A percentile compares a stretch with the other conserved stretches of the same genome.
Evolutionary conservation across 1,284 basidiomycete species (phyloP).

Genomic region (Sparassis latifolia): DNA sequence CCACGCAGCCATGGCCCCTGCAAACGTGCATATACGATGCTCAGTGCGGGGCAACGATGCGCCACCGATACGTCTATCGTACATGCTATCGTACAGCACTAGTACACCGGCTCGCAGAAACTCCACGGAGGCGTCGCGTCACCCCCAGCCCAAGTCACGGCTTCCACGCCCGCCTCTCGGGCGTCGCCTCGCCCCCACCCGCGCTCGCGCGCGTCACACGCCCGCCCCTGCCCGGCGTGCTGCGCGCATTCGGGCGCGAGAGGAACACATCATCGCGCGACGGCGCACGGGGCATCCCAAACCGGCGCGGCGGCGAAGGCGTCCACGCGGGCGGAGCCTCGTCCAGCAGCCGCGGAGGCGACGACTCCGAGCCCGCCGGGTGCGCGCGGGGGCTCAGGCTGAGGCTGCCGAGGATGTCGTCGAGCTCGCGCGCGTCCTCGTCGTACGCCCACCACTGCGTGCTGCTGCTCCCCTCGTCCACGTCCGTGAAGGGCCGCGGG

Average conservation of each 20-base stretch:
- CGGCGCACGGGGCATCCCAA: background rate
- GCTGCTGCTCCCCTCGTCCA: background rate
- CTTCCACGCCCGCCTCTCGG: background rate
- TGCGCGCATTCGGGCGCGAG: constrained; percentile 5
- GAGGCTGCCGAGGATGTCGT: background rate
- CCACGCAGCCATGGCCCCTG: too few relatives aligned
- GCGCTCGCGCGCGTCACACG: background rate
- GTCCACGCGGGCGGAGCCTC: background rate
- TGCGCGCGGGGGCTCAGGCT: background rate
- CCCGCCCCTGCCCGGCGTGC: background rate
- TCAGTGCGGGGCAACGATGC: too few relatives aligned
- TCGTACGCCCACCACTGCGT: background rate
- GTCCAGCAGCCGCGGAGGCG: background rate
- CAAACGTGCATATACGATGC: too few relatives aligned
- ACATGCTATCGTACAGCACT: too few relatives aligned
- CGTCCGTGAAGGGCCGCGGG: constrained; percentile 1
- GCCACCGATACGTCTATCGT: too few relatives aligned
- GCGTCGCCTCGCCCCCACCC: background rate
- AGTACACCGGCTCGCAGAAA: too few relatives aligned
- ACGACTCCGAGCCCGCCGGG: background rate
- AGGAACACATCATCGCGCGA: constrained; percentile 9
- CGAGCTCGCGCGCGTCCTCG: background rate
- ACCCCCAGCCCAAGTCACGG: background rate
- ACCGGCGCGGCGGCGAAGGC: background rate
- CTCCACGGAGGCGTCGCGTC: too few relatives aligned